Evolutionary conservation across 2,329 filamentous ascomycete species (phyloP).

Genomic region (Aspergillus ibericus): DNA sequence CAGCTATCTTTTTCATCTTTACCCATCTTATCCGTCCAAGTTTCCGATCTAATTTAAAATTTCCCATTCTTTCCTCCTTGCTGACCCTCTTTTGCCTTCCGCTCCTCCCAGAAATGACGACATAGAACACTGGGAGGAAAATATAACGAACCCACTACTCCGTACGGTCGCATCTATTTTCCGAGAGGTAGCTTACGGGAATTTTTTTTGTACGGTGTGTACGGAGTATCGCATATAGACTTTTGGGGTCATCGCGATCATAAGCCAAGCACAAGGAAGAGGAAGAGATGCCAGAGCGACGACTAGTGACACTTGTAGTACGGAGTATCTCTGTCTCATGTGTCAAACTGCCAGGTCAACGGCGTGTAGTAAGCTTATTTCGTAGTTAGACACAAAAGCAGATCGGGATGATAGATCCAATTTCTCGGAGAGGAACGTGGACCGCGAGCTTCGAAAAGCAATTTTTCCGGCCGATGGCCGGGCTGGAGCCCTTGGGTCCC

Average conservation of each 20-base stretch:
- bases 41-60: not conserved
- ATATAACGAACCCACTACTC: not conserved
- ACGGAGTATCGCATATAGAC: not conserved
- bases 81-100: not conserved
- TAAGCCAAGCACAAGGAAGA: not conserved
- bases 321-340: not conserved
- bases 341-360: not conserved
- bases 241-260: not conserved
- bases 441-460: not conserved
- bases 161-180: not conserved
- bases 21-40: not conserved
- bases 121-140: not conserved
- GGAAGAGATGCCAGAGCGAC: not conserved
- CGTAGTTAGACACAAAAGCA: not conserved
- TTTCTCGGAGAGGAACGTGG: not conserved
- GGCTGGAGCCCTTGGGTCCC: not conserved
- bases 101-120: not conserved
- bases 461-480: not conserved
- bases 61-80: not conserved
- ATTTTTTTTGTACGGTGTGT: not conserved
- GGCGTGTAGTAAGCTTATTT: not conserved
- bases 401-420: not conserved
- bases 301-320: not conserved
- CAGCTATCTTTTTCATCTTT: not conserved
- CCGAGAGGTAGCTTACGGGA: not conserved